phyloP scores from a whole-genome alignment of 2,329 filamentous ascomycete species.

The Neofusicoccum sp. region DNA sequence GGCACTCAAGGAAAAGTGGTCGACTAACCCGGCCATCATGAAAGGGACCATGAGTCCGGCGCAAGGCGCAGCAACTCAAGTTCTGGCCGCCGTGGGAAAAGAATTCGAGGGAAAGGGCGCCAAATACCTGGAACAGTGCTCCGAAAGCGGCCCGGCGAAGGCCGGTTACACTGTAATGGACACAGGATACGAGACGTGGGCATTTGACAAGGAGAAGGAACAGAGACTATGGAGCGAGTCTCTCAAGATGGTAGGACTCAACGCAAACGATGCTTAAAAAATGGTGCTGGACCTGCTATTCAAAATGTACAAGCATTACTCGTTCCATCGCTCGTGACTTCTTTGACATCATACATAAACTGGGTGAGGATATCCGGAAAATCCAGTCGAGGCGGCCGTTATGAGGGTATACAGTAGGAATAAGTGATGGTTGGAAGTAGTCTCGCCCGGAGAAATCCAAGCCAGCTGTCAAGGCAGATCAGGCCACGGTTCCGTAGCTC shows the following conservation, averaged over 20 bases:
- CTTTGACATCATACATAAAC: neutral
- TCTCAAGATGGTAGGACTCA: constrained; percentile 24
- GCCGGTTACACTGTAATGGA: constrained; percentile 15
- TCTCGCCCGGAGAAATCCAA: neutral
- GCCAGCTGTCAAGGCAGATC: neutral
- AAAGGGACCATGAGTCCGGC: neutral
- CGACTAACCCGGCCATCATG: constrained; percentile 43
- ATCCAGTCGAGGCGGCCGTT: too few relatives aligned
- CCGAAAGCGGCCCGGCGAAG: constrained; percentile 28
- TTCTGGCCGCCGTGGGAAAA: constrained; percentile 34
- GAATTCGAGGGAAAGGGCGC: constrained; percentile 10
- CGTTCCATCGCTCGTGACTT: neutral
- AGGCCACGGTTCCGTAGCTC: constrained; percentile 6
- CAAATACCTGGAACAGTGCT: constrained; percentile 45
- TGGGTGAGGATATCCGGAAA: too few relatives aligned
- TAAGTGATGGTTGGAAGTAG: too few relatives aligned
- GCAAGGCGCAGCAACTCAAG: constrained; percentile 43
- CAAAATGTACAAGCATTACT: neutral
- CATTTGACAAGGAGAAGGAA: constrained; percentile 17
- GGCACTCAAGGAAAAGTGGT: constrained; percentile 53
- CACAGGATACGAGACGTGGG: constrained; percentile 7
- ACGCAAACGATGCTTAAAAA: neutral
- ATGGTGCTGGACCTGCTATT: too few relatives aligned
- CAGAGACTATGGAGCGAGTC: constrained; percentile 19
- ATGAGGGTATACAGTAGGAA: too few relatives aligned